Evolutionary conservation across 441 rosid genomes (phyloP).

Genomic region (Jatropha multifida): DNA sequence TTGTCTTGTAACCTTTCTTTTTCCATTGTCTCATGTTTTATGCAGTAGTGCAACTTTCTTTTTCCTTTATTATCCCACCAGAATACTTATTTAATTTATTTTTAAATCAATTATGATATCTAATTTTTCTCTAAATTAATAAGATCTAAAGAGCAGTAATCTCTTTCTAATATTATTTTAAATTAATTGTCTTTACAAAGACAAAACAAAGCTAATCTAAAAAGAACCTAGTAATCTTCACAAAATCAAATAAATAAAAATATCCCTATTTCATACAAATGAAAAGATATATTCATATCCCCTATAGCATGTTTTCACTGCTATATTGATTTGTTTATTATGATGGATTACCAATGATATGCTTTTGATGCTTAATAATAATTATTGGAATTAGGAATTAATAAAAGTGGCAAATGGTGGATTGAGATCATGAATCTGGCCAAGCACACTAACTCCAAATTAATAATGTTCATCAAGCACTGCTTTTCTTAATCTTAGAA

Average conservation of each 20-base stretch:
- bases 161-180: neutral
- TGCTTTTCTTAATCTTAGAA: neutral
- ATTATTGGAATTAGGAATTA: neutral
- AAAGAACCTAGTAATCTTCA: neutral
- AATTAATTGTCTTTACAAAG: neutral
- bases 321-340: neutral
- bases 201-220: neutral
- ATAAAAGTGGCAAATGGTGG: conserved; percentile 13
- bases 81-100: neutral
- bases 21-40: neutral
- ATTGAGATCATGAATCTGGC: conserved; percentile 26
- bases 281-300: too few relatives aligned
- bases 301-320: neutral
- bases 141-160: neutral
- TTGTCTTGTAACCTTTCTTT: neutral
- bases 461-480: neutral
- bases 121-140: neutral
- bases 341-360: conserved; percentile 26
- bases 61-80: neutral
- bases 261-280: too few relatives aligned
- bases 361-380: conserved; percentile 3
- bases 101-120: neutral
- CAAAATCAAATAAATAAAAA: too few relatives aligned
- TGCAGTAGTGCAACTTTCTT: neutral
- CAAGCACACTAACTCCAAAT: conserved; percentile 24